Evolutionary conservation across 306 rosid species (phyloP).

Genomic region (Rubus idaeus): DNA sequence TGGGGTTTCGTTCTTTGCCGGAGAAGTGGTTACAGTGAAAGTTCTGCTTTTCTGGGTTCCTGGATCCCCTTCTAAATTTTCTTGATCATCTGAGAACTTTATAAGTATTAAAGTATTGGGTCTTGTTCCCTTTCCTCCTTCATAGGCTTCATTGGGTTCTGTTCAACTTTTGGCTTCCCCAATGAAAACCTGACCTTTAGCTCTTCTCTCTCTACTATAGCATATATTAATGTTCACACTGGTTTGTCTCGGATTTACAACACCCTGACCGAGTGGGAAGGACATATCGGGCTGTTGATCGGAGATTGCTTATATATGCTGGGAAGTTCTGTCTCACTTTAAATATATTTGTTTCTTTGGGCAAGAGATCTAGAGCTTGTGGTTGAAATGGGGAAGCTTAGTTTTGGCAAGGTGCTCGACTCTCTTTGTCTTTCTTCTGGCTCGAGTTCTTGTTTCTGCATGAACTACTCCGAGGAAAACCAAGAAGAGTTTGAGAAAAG

Average conservation of each 20-base stretch:
- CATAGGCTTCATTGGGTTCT: slow-evolving; percentile 40
- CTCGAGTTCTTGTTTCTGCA: slow-evolving; percentile 68
- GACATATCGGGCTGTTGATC: slow-evolving; percentile 20
- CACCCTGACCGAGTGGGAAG: slow-evolving; percentile 17
- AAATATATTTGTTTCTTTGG: slow-evolving; percentile 26
- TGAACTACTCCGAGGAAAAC: slow-evolving; percentile 46
- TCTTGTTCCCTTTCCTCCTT: slow-evolving; percentile 34
- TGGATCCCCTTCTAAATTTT: slow-evolving; percentile 13
- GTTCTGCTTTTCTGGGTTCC: slow-evolving; percentile 23
- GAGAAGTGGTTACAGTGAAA: neutral
- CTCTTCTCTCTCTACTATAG: slow-evolving; percentile 26
- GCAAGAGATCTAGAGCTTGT: neutral
- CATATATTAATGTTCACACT: slow-evolving; percentile 25
- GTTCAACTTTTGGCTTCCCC: slow-evolving; percentile 57
- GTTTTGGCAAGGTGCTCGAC: slow-evolving; percentile 59
- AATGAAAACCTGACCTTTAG: slow-evolving; percentile 48
- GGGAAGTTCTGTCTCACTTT: slow-evolving; percentile 14
- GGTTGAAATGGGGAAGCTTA: slow-evolving; percentile 67
- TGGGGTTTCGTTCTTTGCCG: slow-evolving; percentile 2
- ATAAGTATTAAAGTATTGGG: neutral
- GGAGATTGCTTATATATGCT: slow-evolving; percentile 4
- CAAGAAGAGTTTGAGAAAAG: slow-evolving; percentile 61
- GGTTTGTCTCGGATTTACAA: slow-evolving; percentile 27
- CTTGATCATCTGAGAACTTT: neutral
- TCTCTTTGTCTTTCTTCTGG: slow-evolving; percentile 53